Evolutionary conservation across 768 basidiomycete genomes (phyloP), one percentile per base, ranked within the genome.

Genomic region (Calocera cornea): DNA sequence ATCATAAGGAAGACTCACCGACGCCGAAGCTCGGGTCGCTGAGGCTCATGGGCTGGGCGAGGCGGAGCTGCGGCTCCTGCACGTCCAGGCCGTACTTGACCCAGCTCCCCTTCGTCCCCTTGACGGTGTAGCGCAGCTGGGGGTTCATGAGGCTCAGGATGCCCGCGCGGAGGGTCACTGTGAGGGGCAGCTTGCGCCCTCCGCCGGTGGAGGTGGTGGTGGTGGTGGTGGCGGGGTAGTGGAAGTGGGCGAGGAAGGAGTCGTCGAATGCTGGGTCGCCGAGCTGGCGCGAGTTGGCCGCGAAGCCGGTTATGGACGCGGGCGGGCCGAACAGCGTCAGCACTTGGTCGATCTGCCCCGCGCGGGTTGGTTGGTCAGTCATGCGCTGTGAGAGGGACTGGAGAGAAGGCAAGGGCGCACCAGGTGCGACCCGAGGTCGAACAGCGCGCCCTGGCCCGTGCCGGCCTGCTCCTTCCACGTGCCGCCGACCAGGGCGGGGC

Each of bases 381-480:
- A 19, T 60, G 7, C 31, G 2, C 7, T 5, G 19, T 24, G 16
- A 5, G 44, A 19, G 44, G 19, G n/a, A n/a, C 44, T 1, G 17
- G n/a, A 0, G 49, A 24, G 24, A 50, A 8, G 49, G 11, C 1
- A 31, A 60, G 24, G 29, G 38, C 72, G 31, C 10, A 76, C 75
- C 31, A 92, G 80, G 75, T 94, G 90, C 8, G 87, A 78, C 2
- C 89, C 91, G 24, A 94, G 81, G 74, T 94, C 90, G 74, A 86
- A 94, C 1, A 86, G 83, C 31, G 83, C 79, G 2, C 90, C 89
- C 54, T 82, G 82, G 22, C 82, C 85, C 24, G 86, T 84, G 0
- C 80, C 78, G 0, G 84, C 79, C 34, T 82, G 75, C 68, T 92
- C 90, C 75, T 92, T 93, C 92, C 92, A 95, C 0, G 85, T 83